Conservation (phyloP, 2,329 filamentous ascomycete species). For the Colletotrichum viniferum region DNA sequence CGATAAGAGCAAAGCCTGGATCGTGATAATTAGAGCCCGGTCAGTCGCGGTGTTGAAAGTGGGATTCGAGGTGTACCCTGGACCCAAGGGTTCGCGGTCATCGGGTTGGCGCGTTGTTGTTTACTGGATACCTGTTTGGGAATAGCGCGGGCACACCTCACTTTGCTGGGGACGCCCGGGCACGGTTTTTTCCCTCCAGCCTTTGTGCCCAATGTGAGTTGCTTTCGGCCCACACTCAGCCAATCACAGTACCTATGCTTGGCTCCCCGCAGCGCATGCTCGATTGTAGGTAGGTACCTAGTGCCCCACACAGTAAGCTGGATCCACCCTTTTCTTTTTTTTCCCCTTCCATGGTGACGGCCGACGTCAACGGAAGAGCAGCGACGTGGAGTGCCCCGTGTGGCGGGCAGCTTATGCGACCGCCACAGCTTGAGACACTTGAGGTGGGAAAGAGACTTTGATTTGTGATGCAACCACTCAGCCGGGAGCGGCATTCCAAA, state of each 20-base stretch:
- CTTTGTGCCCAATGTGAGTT: not conserved
- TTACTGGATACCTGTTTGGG: slow-evolving; percentile 44
- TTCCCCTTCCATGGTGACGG: not conserved
- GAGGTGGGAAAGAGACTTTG: slow-evolving; percentile 2
- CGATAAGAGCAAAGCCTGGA: not conserved
- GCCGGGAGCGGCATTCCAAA: not conserved
- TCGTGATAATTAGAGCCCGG: slow-evolving; percentile 4
- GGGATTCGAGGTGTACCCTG: slow-evolving; percentile 7
- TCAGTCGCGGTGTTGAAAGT: slow-evolving; percentile 13
- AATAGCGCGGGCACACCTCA: slow-evolving; percentile 28
- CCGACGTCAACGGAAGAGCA: not conserved
- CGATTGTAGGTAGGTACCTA: not conserved
- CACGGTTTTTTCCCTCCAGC: not conserved
- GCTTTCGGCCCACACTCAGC: not conserved
- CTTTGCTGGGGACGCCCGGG: not conserved
- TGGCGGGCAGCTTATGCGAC: not conserved
- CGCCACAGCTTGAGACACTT: slow-evolving; percentile 16
- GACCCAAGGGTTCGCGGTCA: slow-evolving; percentile 15
- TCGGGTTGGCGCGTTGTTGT: slow-evolving; percentile 32
- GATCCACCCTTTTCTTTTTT: not conserved
- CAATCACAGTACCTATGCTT: not conserved
- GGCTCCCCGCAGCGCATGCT: not conserved
- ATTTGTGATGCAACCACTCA: slow-evolving; percentile 18
- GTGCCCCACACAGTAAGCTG: not conserved
- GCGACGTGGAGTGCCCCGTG: not conserved